phyloP scores from a whole-genome alignment of 352 stramenopile species.

The Pythium vanterpoolii region DNA sequence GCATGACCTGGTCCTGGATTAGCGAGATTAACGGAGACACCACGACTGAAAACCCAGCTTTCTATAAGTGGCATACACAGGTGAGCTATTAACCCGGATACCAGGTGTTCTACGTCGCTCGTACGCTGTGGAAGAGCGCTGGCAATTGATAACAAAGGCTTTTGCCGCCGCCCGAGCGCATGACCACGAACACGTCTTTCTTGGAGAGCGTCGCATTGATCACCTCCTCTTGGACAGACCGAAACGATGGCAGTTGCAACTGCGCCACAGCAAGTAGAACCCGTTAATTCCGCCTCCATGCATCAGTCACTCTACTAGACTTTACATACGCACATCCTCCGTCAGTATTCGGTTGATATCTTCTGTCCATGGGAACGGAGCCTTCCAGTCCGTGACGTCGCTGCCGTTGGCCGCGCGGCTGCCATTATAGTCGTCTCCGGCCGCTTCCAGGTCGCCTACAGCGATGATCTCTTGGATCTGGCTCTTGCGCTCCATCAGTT shows the following conservation, averaged over 20 bases:
- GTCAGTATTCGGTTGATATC: constrained; percentile 10
- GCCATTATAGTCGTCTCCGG: not conserved
- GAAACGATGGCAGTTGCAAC: constrained; percentile 85
- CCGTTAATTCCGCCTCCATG: too few relatives aligned
- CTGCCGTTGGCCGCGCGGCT: not conserved
- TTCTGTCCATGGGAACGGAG: constrained; percentile 40
- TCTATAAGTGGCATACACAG: constrained; percentile 22
- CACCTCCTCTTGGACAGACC: constrained; percentile 88
- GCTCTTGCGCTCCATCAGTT: constrained; percentile 44
- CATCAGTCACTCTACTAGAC: too few relatives aligned
- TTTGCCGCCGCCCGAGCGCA: constrained; percentile 87
- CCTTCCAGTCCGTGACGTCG: constrained; percentile 31
- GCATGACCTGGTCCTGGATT: constrained; percentile 92
- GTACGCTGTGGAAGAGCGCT: constrained; percentile 64
- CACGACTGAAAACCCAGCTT: constrained; percentile 82
- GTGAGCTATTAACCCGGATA: not conserved
- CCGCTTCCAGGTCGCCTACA: constrained; percentile 3
- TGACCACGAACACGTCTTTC: constrained; percentile 91
- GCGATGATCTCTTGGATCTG: constrained; percentile 38
- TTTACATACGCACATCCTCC: constrained; percentile 1
- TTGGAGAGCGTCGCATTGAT: constrained; percentile 89
- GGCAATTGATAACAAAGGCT: constrained; percentile 91
- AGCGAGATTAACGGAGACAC: constrained; percentile 92
- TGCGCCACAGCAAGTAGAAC: constrained; percentile 18
- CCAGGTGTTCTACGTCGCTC: not conserved